These are phyloP conservation scores for Platanus orientalis DNA, from an alignment of 164 flowering plant species.

Conservation along the genomic window DNA sequence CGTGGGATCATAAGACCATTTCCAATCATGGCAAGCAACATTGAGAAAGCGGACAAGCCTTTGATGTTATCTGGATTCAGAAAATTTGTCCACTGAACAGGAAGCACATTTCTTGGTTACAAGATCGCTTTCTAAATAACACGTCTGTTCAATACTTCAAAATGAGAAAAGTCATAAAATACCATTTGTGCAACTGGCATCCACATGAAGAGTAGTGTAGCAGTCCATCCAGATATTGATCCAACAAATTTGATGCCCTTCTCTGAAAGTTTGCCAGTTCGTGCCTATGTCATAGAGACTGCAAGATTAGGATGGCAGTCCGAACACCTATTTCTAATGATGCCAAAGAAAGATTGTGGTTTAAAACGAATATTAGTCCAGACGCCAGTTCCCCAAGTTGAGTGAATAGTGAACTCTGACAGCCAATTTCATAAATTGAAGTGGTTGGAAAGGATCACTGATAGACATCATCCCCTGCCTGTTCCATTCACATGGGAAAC, in stretches of 20 bases:
- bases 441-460: no score
- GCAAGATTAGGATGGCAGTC: conserved; percentile 9
- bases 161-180: conserved; percentile 8
- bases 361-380: no score
- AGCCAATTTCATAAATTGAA: no score
- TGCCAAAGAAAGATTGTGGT: background rate
- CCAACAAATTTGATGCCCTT: conserved; percentile 62
- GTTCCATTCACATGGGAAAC: no score
- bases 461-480: no score
- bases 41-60: conserved; percentile 83
- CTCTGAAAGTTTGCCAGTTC: conserved; percentile 75
- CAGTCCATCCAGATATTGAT: conserved; percentile 93
- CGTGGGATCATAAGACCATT: conserved; percentile 96
- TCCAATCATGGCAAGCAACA: conserved; percentile 95
- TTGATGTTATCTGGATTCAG: conserved; percentile 90
- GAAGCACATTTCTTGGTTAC: conserved; percentile 16
- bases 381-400: no score
- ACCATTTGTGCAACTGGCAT: conserved; percentile 98
- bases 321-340: no score
- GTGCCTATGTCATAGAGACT: conserved; percentile 50
- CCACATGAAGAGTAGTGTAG: conserved; percentile 99
- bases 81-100: conserved; percentile 85
- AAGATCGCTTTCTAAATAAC: background rate
- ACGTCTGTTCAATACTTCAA: background rate
- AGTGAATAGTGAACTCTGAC: no score